These are phyloP conservation scores for Helotiales sp. DNA, from an alignment of 2,329 filamentous ascomycete genomes.

Conservation along the genomic window DNA sequence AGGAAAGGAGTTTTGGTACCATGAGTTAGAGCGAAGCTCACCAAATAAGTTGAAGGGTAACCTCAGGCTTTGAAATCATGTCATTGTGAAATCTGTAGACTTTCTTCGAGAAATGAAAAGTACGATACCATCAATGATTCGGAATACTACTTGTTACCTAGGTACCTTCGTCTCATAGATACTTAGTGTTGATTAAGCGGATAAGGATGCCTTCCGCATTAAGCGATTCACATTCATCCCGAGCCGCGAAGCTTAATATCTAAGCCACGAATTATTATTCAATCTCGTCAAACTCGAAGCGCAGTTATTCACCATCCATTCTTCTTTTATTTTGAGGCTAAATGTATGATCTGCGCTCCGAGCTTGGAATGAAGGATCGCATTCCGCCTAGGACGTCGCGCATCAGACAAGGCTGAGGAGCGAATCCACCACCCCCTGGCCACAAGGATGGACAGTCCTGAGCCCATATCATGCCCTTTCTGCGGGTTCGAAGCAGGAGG, in stretches of 20 bases:
- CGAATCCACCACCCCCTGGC: not conserved
- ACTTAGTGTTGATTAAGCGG: not conserved
- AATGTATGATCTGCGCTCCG: not conserved
- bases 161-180: too few relatives aligned
- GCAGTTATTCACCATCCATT: not conserved
- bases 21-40: too few relatives aligned
- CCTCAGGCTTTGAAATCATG: not conserved
- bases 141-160: too few relatives aligned
- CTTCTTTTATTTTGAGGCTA: not conserved
- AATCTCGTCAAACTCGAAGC: not conserved
- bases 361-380: not conserved
- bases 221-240: not conserved
- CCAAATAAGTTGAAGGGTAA: not conserved
- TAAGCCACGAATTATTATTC: conserved; percentile 6
- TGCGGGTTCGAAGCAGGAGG: conserved; percentile 37
- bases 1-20: too few relatives aligned
- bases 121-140: not conserved
- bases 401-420: conserved; percentile 11
- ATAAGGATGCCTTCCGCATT: not conserved
- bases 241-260: conserved; percentile 6
- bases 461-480: conserved; percentile 39
- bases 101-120: not conserved
- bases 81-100: not conserved
- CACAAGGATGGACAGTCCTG: conserved; percentile 21
- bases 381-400: not conserved